Evolutionary conservation across 1,139 yeast genomes (phyloP).

Genomic region (Protomyces gravidus): DNA sequence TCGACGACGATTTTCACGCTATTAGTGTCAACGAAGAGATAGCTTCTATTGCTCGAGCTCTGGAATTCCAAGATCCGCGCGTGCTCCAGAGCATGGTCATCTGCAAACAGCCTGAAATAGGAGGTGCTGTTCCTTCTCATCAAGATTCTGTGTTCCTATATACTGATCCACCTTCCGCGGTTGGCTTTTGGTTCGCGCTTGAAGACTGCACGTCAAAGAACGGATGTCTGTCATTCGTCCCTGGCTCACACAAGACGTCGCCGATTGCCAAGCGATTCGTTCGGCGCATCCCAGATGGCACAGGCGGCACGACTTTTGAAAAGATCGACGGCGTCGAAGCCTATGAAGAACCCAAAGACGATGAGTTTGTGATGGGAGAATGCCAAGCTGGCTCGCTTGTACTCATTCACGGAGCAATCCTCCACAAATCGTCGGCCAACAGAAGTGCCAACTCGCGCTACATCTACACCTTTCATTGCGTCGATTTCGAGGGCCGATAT

Average conservation of each 20-base stretch:
- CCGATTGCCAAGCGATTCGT: constrained; percentile 66
- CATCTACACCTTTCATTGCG: constrained; percentile 76
- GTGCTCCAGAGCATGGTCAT: constrained; percentile 77
- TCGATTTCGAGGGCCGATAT: constrained; percentile 60
- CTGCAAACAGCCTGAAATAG: constrained; percentile 69
- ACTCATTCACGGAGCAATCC: constrained; percentile 62
- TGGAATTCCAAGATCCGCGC: constrained; percentile 60
- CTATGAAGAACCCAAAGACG: constrained; percentile 34
- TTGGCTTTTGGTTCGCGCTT: constrained; percentile 80
- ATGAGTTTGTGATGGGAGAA: constrained; percentile 51
- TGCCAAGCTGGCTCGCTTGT: constrained; percentile 56
- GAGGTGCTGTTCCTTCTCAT: constrained; percentile 75
- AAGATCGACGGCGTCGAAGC: constrained; percentile 31
- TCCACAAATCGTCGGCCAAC: constrained; percentile 68
- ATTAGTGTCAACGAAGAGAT: constrained; percentile 55
- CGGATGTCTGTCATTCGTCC: constrained; percentile 69
- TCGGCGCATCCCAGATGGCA: constrained; percentile 46
- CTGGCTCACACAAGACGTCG: constrained; percentile 63
- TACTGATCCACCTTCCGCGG: constrained; percentile 66
- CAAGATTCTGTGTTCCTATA: constrained; percentile 71
- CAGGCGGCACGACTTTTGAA: constrained; percentile 49
- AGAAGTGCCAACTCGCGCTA: constrained; percentile 55
- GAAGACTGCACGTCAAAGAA: constrained; percentile 65
- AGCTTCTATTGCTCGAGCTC: constrained; percentile 50
- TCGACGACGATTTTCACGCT: constrained; percentile 48